Percentiles rank a stretch among this genome's conserved stretches.
Evolutionary conservation across 352 stramenopile species (phyloP).

Genomic region (Lagenidium giganteum): DNA sequence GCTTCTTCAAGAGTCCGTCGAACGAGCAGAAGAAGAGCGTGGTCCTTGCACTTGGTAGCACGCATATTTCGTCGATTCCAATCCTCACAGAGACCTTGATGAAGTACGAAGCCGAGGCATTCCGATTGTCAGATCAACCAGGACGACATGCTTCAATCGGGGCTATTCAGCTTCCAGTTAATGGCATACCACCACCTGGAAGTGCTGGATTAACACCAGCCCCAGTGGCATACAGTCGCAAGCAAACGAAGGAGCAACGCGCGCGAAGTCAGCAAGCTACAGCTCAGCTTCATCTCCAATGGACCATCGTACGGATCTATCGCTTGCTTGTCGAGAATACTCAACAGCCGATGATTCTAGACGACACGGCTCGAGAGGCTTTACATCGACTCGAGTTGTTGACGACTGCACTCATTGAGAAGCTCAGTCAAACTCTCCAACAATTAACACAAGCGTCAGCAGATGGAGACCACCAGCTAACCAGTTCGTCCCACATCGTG

Average conservation of each 20-base stretch:
- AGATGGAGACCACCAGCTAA: slow-evolving; percentile 7
- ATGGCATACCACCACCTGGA: no score
- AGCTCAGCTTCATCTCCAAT: slow-evolving; percentile 39
- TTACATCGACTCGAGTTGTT: slow-evolving; percentile 7
- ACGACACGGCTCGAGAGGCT: slow-evolving; percentile 15
- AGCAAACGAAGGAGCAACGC: slow-evolving; percentile 16
- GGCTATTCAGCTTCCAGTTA: slow-evolving; percentile 2
- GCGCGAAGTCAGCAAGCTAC: slow-evolving; percentile 11
- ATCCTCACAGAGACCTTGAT: slow-evolving; percentile 46
- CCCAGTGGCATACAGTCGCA: slow-evolving; percentile 1
- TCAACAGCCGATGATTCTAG: slow-evolving; percentile 6
- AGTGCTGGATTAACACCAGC: no score
- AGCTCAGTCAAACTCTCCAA: slow-evolving; percentile 2
- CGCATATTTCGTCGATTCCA: slow-evolving; percentile 21
- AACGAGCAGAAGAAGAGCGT: slow-evolving; percentile 47
- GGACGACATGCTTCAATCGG: slow-evolving; percentile 10
- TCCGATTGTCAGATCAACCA: slow-evolving; percentile 12
- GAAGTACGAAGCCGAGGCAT: slow-evolving; percentile 52
- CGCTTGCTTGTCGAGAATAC: slow-evolving; percentile 39
- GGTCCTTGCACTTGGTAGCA: slow-evolving; percentile 46
- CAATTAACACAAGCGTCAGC: no score
- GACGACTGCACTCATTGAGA: slow-evolving; percentile 4
- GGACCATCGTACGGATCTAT: slow-evolving; percentile 51
- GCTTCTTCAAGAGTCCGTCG: slow-evolving; percentile 55
- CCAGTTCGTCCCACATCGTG: slow-evolving; percentile 15